Conservation (phyloP, 2,329 filamentous ascomycete genomes). For the Aspergillus quadrilineatus region DNA sequence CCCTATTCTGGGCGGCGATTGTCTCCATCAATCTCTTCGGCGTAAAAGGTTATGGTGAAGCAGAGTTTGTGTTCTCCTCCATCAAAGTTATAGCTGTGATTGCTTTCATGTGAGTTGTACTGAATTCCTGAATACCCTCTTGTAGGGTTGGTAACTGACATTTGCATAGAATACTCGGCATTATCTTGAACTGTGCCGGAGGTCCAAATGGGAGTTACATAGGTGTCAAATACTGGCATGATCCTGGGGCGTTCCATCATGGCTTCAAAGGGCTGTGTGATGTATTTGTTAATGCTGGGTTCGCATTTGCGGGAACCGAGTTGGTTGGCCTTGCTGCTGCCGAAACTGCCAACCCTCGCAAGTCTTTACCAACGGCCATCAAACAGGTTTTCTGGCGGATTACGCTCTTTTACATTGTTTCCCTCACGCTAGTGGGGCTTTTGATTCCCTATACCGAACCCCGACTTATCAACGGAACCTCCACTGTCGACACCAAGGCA, state of each 20-base stretch:
- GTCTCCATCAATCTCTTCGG: slow-evolving; percentile 83
- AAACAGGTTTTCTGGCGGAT: slow-evolving; percentile 98
- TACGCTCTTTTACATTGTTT: slow-evolving; percentile 83
- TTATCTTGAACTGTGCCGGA: slow-evolving; percentile 82
- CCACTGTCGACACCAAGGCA: slow-evolving; percentile 66
- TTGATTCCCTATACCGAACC: slow-evolving; percentile 72
- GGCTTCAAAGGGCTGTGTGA: slow-evolving; percentile 65
- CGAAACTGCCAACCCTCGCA: slow-evolving; percentile 57
- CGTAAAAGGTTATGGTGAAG: slow-evolving; percentile 84
- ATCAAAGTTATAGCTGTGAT: slow-evolving; percentile 84
- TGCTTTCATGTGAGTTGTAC: slow-evolving; percentile 71
- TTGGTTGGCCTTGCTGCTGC: slow-evolving; percentile 61
- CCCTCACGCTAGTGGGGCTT: slow-evolving; percentile 75
- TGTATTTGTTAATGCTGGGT: slow-evolving; percentile 64
- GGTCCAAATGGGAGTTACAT: slow-evolving; percentile 73
- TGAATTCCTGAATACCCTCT: background rate
- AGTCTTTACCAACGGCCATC: slow-evolving; percentile 79
- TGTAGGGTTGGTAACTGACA: slow-evolving; percentile 16
- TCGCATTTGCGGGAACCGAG: slow-evolving; percentile 63
- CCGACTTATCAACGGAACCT: slow-evolving; percentile 59
- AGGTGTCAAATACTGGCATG: slow-evolving; percentile 71
- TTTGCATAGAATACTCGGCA: slow-evolving; percentile 67
- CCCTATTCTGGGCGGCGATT: slow-evolving; percentile 75
- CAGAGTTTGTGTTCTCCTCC: slow-evolving; percentile 82
- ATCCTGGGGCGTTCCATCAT: slow-evolving; percentile 73